Evolutionary conservation across 1,139 yeast genomes (phyloP).

Genomic region (Yamadazyma jaroonii): DNA sequence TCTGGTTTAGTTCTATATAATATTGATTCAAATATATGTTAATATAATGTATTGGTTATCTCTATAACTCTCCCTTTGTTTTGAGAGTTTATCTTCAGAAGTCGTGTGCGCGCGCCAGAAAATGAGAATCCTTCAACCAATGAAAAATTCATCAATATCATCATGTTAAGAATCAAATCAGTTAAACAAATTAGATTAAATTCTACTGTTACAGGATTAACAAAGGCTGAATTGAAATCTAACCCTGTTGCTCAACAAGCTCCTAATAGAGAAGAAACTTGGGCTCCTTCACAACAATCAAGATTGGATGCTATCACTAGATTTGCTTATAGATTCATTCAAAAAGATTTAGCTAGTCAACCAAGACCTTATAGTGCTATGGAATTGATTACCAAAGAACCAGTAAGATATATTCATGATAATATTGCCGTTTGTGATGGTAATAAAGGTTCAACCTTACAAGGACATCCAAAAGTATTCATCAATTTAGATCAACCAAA

Average conservation of each 20-base stretch:
- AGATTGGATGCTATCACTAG: constrained; percentile 55
- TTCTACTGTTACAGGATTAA: constrained; percentile 31
- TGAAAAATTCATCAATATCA: constrained; percentile 5
- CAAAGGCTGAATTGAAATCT: constrained; percentile 33
- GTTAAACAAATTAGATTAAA: constrained; percentile 5
- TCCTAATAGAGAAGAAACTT: constrained; percentile 66
- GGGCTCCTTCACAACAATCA: constrained; percentile 71
- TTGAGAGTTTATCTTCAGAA: too few species aligned
- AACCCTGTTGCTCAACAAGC: constrained; percentile 55
- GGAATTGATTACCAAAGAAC: constrained; percentile 74
- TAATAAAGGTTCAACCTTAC: constrained; percentile 63
- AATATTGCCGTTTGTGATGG: constrained; percentile 84
- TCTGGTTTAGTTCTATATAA: constrained; percentile 6
- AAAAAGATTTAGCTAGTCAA: constrained; percentile 62
- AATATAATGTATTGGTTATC: neutral
- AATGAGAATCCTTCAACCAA: constrained; percentile 1
- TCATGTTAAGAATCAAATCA: constrained; percentile 5
- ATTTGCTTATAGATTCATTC: constrained; percentile 67
- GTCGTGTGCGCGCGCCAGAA: neutral
- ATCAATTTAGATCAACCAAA: constrained; percentile 78
- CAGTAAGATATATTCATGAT: constrained; percentile 59
- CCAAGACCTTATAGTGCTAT: constrained; percentile 86
- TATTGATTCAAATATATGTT: constrained; percentile 4
- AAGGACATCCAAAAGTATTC: constrained; percentile 83
- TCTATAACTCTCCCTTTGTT: too few species aligned